Conservation (phyloP, 371 early-diverging fungal species). For the Choanephora cucurbitarum region DNA sequence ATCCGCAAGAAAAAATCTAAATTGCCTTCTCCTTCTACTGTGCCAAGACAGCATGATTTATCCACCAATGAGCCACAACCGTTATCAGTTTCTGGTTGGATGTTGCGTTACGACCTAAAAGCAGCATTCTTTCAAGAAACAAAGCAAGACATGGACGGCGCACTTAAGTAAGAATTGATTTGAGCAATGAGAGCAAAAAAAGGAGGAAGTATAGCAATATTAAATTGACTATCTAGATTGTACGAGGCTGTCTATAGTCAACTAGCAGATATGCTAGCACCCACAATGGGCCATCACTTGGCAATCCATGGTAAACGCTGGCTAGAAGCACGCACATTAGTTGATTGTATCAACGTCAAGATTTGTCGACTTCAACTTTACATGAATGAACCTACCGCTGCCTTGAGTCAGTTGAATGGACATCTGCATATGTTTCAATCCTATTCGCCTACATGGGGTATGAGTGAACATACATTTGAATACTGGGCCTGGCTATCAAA, state of each 20-base stretch:
- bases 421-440: conserved; percentile 68
- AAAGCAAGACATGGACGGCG: conserved; percentile 76
- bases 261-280: conserved; percentile 66
- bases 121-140: conserved; percentile 76
- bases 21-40: conserved; percentile 54
- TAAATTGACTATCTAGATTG: conserved; percentile 36
- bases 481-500: conserved; percentile 86
- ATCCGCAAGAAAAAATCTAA: conserved; percentile 71
- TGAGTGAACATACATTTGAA: conserved; percentile 70
- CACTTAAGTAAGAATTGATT: conserved; percentile 56
- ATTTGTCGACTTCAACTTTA: conserved; percentile 75
- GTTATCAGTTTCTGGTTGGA: conserved; percentile 71
- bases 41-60: conserved; percentile 23
- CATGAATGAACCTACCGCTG: conserved; percentile 66
- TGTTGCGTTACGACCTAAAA: conserved; percentile 83
- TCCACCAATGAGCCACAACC: conserved; percentile 44
- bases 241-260: conserved; percentile 74
- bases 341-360: conserved; percentile 77
- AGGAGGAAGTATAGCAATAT: background rate
- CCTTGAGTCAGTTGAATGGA: conserved; percentile 67
- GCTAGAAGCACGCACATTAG: conserved; percentile 61
- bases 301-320: conserved; percentile 57
- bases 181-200: too few relatives aligned
- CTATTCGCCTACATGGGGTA: conserved; percentile 54
- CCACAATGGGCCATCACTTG: conserved; percentile 52